Conservation (phyloP, 2,329 filamentous ascomycete species). For the Oidium heveae region DNA sequence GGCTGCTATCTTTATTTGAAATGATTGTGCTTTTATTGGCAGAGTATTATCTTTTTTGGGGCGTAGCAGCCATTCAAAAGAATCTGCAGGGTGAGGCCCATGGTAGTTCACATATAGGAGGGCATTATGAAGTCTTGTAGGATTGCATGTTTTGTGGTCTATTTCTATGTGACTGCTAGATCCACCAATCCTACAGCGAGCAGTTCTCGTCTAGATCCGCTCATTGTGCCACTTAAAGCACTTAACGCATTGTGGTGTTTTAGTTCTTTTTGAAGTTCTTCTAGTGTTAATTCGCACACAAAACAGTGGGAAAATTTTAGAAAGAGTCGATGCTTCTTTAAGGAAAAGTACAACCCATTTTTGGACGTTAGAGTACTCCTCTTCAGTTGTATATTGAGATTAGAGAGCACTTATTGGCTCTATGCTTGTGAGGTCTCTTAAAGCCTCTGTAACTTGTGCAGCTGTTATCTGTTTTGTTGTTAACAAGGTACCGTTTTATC, state of each 20-base stretch:
- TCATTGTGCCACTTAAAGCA: background rate
- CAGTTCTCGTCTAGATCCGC: background rate
- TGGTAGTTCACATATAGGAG: background rate
- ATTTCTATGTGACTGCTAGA: background rate
- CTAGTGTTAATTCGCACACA: background rate
- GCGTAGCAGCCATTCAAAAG: background rate
- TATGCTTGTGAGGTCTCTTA: background rate
- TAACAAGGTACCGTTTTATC: background rate
- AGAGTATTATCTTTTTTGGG: background rate
- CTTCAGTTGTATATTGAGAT: background rate
- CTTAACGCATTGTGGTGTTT: background rate
- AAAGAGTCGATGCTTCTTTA: background rate
- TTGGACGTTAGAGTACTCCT: background rate
- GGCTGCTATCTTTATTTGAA: no score
- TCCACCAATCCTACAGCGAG: background rate
- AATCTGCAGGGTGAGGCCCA: background rate
- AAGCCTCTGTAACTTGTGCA: background rate
- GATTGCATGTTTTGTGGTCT: background rate
- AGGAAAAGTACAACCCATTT: background rate
- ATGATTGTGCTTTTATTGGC: background rate
- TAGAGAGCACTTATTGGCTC: background rate
- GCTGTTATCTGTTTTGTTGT: background rate
- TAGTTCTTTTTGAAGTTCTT: background rate
- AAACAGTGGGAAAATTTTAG: background rate
- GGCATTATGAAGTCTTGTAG: background rate